Conservation (phyloP, 1,284 basidiomycete genomes). For the Phellopilus nigrolimitatus region DNA sequence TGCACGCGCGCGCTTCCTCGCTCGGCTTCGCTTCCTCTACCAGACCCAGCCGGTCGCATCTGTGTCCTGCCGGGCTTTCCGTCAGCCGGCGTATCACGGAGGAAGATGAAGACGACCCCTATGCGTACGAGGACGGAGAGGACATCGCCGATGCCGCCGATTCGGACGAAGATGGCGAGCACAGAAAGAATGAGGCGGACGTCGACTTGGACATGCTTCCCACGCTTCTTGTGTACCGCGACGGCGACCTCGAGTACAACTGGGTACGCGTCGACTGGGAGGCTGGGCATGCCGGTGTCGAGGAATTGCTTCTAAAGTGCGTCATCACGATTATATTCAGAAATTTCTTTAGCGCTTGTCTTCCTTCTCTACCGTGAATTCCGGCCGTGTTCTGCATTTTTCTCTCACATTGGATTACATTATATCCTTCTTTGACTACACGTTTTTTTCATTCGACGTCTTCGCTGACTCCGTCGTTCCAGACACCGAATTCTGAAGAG, state of each 20-base stretch:
- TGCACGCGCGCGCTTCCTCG: constrained; percentile 67
- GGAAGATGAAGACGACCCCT: constrained; percentile 45
- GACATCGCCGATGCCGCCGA: constrained; percentile 35
- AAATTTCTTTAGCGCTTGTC: not conserved
- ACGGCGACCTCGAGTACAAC: constrained; percentile 75
- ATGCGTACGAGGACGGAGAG: constrained; percentile 34
- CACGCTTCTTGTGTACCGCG: constrained; percentile 76
- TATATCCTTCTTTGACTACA: not conserved
- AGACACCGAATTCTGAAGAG: constrained; percentile 45
- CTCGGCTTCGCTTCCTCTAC: constrained; percentile 66
- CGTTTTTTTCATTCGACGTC: not conserved
- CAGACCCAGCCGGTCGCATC: constrained; percentile 22
- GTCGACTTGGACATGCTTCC: constrained; percentile 81
- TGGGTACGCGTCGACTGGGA: constrained; percentile 88
- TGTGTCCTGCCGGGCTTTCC: constrained; percentile 20
- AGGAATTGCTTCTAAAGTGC: constrained; percentile 62
- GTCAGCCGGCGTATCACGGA: constrained; percentile 23
- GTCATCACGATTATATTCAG: constrained; percentile 22
- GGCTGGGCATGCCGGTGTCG: constrained; percentile 58
- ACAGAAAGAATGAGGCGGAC: constrained; percentile 46
- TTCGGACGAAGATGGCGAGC: constrained; percentile 29
- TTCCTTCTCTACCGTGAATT: not conserved
- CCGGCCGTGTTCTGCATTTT: not conserved
- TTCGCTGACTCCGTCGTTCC: not conserved
- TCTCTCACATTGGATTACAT: not conserved